Evolutionary conservation across 1,284 basidiomycete genomes (phyloP).

Genomic region (Trametes sp.): DNA sequence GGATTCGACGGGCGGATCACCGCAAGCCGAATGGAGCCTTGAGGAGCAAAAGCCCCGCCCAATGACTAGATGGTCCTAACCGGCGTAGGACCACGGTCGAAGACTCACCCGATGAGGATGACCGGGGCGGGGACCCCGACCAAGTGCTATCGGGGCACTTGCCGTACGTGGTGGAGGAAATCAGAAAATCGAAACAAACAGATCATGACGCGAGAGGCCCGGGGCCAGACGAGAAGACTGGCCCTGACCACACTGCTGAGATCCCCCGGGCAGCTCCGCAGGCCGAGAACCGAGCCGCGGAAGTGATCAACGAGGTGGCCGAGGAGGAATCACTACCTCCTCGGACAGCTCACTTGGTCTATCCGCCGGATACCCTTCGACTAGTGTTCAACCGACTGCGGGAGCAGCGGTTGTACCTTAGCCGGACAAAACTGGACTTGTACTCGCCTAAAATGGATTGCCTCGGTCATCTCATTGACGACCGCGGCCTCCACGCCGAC

Average conservation of each 20-base stretch:
- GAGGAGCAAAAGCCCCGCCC: background rate
- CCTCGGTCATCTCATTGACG: too few species aligned
- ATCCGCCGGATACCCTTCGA: too few species aligned
- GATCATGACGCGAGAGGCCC: background rate
- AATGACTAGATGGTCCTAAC: background rate
- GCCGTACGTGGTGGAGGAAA: background rate
- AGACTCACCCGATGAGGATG: background rate
- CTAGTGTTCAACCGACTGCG: too few species aligned
- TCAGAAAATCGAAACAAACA: background rate
- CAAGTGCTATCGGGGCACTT: background rate
- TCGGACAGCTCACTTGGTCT: too few species aligned
- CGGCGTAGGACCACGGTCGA: background rate
- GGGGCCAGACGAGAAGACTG: background rate
- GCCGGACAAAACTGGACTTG: too few species aligned
- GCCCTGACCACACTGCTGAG: background rate
- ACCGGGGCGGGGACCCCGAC: background rate
- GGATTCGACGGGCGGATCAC: background rate
- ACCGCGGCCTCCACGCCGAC: too few species aligned
- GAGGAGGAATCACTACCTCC: too few species aligned
- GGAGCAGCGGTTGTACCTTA: too few species aligned
- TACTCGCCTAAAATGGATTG: too few species aligned
- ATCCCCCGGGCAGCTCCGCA: too few species aligned
- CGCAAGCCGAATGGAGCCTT: background rate
- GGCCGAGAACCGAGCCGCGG: too few species aligned
- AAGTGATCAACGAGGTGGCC: too few species aligned